A percentile compares a stretch with the other conserved stretches of the same genome.
Evolutionary conservation across 495 filamentous ascomycete species (phyloP).

Genomic region (Aspergillus saccharolyticus): DNA sequence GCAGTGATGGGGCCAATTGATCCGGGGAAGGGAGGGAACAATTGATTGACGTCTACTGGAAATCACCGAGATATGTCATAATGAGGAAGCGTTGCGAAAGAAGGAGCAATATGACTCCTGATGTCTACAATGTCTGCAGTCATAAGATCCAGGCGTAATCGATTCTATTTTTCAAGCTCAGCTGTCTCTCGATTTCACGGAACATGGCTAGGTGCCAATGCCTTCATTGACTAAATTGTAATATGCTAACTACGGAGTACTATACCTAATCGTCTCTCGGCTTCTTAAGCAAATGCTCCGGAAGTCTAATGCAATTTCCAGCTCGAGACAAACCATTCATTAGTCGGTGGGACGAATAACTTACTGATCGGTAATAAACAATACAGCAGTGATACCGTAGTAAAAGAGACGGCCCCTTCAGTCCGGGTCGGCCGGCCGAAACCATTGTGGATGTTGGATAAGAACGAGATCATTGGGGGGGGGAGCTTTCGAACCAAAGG

Average conservation of each 20-base stretch:
- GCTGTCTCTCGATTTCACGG: neutral
- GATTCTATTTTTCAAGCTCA: neutral
- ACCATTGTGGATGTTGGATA: neutral
- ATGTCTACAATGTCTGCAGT: neutral
- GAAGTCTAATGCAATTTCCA: constrained; percentile 2
- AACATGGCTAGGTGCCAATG: neutral
- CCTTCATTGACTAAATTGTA: neutral
- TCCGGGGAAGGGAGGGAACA: constrained; percentile 17
- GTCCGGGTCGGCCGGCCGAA: neutral
- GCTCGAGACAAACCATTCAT: neutral
- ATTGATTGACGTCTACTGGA: constrained; percentile 18
- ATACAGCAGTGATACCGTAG: neutral
- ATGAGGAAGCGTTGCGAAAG: constrained; percentile 6
- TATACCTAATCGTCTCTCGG: neutral
- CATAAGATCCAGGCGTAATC: neutral
- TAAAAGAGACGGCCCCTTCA: neutral
- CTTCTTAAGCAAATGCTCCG: constrained; percentile 4
- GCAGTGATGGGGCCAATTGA: constrained; percentile 12
- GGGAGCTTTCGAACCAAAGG: no score
- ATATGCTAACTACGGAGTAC: no score
- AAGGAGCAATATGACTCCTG: neutral
- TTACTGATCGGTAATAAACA: neutral
- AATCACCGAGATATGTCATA: constrained; percentile 10
- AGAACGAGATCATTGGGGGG: no score
- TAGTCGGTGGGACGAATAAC: no score